A percentile compares a stretch with the other conserved stretches of the same genome.
These are phyloP conservation scores for Arthrobotrys entomopaga DNA, from an alignment of 2,329 filamentous ascomycete genomes.

Conservation along the genomic window DNA sequence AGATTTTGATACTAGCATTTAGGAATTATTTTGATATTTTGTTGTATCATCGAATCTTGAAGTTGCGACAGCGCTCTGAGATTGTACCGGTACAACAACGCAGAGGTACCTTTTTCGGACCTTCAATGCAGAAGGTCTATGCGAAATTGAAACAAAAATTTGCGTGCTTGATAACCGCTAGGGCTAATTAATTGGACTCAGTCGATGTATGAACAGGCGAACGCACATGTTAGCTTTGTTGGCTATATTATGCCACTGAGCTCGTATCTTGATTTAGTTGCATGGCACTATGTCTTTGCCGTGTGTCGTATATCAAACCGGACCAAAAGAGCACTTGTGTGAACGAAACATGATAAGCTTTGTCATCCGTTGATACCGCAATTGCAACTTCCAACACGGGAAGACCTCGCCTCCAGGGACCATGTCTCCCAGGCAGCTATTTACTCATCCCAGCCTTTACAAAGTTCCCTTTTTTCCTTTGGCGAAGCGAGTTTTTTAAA, in stretches of 20 bases:
- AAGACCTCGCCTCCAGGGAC: conserved; percentile 10
- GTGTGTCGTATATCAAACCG: background rate
- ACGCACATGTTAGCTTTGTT: conserved; percentile 18
- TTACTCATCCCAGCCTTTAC: background rate
- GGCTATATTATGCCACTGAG: background rate
- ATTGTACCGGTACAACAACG: too few species aligned
- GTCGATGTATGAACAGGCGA: too few species aligned
- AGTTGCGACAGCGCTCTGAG: too few species aligned
- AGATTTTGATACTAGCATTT: too few species aligned
- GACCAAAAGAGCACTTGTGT: background rate
- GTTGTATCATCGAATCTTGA: too few species aligned
- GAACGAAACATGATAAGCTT: conserved; percentile 9
- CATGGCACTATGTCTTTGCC: background rate
- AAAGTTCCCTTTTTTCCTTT: background rate
- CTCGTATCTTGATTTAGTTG: background rate
- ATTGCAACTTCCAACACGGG: conserved; percentile 39
- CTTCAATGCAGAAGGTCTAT: conserved; percentile 4
- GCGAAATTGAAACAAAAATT: conserved; percentile 25
- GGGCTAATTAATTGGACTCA: background rate
- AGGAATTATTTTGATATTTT: too few species aligned
- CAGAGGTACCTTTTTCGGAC: background rate
- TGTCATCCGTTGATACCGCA: background rate
- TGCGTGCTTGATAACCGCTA: background rate
- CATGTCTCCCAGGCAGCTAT: conserved; percentile 36
- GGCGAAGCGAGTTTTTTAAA: conserved; percentile 5